phyloP scores from a whole-genome alignment of 1,284 basidiomycete genomes.

The Trametes hirsuta region DNA sequence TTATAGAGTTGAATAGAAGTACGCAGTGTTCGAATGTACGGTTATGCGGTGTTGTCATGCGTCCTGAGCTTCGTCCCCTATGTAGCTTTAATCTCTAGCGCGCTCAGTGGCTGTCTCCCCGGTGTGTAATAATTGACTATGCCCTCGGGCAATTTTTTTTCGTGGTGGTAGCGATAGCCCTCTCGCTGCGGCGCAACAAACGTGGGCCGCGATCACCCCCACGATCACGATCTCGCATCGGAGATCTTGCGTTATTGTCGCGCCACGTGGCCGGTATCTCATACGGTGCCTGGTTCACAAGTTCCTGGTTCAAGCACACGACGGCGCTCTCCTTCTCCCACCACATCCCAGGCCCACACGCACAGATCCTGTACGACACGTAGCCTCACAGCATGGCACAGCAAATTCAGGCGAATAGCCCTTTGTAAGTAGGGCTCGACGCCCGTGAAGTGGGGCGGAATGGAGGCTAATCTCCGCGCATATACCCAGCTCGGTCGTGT shows the following conservation, averaged over 20 bases:
- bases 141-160: background rate
- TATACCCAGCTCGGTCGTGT: conserved; percentile 20
- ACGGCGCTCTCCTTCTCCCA: background rate
- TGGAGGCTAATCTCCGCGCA: conserved; percentile 5
- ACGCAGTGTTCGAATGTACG: too few relatives aligned
- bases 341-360: background rate
- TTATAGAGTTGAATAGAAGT: background rate
- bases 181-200: conserved; percentile 1
- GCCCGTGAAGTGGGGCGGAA: background rate
- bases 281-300: conserved; percentile 10
- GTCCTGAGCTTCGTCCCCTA: background rate
- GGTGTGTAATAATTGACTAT: too few relatives aligned
- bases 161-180: background rate
- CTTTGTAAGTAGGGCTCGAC: conserved; percentile 13
- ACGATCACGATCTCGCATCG: conserved; percentile 21
- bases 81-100: background rate
- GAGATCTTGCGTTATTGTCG: conserved; percentile 14
- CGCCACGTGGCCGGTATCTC: conserved; percentile 15
- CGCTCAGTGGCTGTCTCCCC: background rate
- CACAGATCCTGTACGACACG: background rate
- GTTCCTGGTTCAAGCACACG: conserved; percentile 2
- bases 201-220: conserved; percentile 13
- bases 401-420: conserved; percentile 9
- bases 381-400: conserved; percentile 13
- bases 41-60: too few relatives aligned